Percentiles rank a stretch among this genome's conserved stretches.
These are phyloP conservation scores for Kalmanozyma brasiliensis DNA, from an alignment of 1,284 basidiomycete species.

Conservation along the genomic window DNA sequence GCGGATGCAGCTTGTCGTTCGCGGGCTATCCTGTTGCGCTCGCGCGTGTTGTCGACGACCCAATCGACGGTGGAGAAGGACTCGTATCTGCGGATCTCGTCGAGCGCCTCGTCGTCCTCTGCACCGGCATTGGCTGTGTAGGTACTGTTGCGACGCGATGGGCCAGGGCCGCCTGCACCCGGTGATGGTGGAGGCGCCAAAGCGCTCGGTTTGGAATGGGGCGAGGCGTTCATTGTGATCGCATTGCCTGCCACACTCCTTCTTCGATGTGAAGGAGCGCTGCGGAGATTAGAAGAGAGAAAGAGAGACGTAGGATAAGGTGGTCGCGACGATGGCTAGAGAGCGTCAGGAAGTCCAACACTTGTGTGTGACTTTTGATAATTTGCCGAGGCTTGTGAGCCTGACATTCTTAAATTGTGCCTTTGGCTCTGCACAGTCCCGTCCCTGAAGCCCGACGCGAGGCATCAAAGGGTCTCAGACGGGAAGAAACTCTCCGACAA, in stretches of 20 bases:
- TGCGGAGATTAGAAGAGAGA: too few relatives aligned
- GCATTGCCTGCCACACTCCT: slow-evolving; percentile 17
- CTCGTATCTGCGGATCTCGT: slow-evolving; percentile 61
- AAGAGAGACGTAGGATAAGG: too few relatives aligned
- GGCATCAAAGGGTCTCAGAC: not conserved
- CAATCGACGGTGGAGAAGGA: slow-evolving; percentile 64
- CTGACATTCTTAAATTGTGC: too few relatives aligned
- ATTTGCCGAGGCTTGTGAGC: not conserved
- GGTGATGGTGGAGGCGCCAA: slow-evolving; percentile 30
- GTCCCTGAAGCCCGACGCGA: not conserved
- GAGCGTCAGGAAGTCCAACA: not conserved
- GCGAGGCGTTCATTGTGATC: slow-evolving; percentile 31
- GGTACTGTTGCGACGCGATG: slow-evolving; percentile 18
- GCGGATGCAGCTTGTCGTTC: slow-evolving; percentile 45
- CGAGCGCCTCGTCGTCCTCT: slow-evolving; percentile 59
- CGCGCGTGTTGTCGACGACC: slow-evolving; percentile 65
- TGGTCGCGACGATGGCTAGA: too few relatives aligned
- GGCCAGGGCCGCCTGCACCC: slow-evolving; percentile 18
- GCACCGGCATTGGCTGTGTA: slow-evolving; percentile 17
- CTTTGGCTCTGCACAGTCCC: not conserved
- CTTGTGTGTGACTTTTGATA: not conserved
- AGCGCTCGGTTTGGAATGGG: slow-evolving; percentile 23
- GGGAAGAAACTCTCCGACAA: not conserved
- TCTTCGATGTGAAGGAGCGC: too few relatives aligned
- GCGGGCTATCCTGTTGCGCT: slow-evolving; percentile 60